Evolutionary conservation across 2,329 filamentous ascomycete species (phyloP), one percentile per base, ranked within the genome.

Genomic region (Gnomoniopsis sp.): DNA sequence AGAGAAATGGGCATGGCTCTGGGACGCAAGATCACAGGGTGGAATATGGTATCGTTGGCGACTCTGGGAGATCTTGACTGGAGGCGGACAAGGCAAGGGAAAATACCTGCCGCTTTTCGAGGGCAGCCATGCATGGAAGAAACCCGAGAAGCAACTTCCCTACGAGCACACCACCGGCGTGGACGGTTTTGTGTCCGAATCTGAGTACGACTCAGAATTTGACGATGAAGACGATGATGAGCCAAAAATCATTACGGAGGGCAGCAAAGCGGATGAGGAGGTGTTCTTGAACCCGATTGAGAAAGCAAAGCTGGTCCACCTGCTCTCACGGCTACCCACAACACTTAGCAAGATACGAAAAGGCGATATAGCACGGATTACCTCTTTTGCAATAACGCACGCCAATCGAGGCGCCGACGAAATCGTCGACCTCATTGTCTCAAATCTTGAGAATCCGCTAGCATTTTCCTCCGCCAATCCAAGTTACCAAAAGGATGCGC

Each of bases 1-100:
- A 60, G 90, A 96, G 71, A 92, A 88, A 64, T 98, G 93, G 87
- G 89, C 92, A 0, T 99, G 93, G 90, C 79, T 99, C 6, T 99
- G 91, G 88, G 89, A 98, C 71, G 83, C 92, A 21, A 83, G 87
- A 64, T 93, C 87, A 67, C 79, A 82, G 62, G 92, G 86, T 26
- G 93, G 89, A 17, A 84, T 96, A 17, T 99, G 93, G 83, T 98
- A 98, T 72, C 87, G 95, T 47, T 98, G 91, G 89, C 86, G 91
- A 48, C 70, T 98, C 48, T 97, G 93, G 90, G 87, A 95, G 66
- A 81, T 93, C 10, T 78, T 93, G n/a, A 92, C 89, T 1, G 87
- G 87, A 4, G 79, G 80, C 1, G 59, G 44, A 14, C 77, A 80
- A 46, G 69, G 75, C 3, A 77, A 79, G 64, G 77, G 76, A 48